phyloP scores from a whole-genome alignment of 2,329 filamentous ascomycete genomes.

The Diaporthe ampelina region DNA sequence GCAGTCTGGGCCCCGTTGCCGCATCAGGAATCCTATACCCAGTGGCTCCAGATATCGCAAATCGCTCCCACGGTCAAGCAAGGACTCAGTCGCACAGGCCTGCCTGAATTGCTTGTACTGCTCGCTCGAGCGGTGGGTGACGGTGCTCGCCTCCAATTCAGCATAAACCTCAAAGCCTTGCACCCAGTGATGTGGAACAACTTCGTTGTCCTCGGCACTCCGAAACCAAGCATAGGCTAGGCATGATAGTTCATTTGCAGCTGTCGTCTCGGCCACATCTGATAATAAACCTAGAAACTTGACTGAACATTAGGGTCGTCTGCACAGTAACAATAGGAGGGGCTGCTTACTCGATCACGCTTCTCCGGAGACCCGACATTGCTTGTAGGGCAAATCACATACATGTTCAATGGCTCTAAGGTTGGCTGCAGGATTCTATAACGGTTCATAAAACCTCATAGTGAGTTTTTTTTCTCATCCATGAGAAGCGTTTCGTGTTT shows the following conservation, averaged over 20 bases:
- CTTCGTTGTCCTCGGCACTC: neutral
- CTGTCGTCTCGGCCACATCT: conserved; percentile 4
- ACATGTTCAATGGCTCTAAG: neutral
- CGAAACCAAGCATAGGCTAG: conserved; percentile 12
- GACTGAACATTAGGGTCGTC: neutral
- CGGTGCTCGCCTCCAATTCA: conserved; percentile 3
- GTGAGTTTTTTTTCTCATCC: too few relatives aligned
- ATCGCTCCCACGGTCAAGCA: conserved; percentile 4
- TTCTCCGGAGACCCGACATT: neutral
- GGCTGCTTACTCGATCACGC: neutral
- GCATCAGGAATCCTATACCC: neutral
- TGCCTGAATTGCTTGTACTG: neutral
- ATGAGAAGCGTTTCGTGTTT: too few relatives aligned
- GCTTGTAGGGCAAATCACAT: conserved; percentile 4
- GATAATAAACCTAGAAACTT: neutral
- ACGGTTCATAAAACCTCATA: too few relatives aligned
- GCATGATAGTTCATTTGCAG: neutral
- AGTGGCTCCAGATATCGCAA: conserved; percentile 11
- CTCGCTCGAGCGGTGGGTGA: neutral
- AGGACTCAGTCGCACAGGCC: neutral
- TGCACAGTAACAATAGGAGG: neutral
- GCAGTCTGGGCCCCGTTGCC: neutral
- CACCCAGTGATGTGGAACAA: conserved; percentile 10
- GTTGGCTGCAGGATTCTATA: too few relatives aligned
- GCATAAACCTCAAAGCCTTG: neutral